phyloP scores from a whole-genome alignment of 2,329 filamentous ascomycete species.

The Taxawa tesnikishii region DNA sequence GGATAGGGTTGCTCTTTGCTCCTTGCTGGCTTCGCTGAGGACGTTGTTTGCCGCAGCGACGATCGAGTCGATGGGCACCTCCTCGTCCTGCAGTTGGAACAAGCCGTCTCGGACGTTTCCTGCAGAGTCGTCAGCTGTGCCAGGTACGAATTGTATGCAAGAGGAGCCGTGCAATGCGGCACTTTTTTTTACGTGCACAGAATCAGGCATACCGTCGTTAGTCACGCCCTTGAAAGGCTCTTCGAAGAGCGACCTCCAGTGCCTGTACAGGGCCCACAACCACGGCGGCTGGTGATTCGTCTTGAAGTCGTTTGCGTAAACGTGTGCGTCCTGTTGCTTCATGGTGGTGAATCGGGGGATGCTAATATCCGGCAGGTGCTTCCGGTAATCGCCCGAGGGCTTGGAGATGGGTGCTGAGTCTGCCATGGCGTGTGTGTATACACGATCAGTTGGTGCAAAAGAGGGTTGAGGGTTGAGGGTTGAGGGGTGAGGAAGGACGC shows the following conservation, averaged over 20 bases:
- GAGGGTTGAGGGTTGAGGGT: too few relatives aligned
- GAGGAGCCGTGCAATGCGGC: too few relatives aligned
- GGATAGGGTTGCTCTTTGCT: constrained; percentile 36
- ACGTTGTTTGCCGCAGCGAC: constrained; percentile 37
- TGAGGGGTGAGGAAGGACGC: too few relatives aligned
- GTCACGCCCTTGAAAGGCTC: constrained; percentile 64
- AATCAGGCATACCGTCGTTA: constrained; percentile 54
- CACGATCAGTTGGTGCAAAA: too few relatives aligned
- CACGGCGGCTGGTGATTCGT: constrained; percentile 15
- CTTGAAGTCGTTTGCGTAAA: constrained; percentile 35
- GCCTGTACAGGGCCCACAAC: constrained; percentile 10
- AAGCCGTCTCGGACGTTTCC: constrained; percentile 11
- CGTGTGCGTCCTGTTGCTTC: constrained; percentile 47
- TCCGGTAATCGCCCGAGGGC: constrained; percentile 30
- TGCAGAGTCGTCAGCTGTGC: constrained; percentile 6
- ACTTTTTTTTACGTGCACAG: too few relatives aligned
- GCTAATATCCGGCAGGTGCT: constrained; percentile 48
- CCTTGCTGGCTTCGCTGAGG: constrained; percentile 32
- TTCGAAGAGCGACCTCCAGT: constrained; percentile 18
- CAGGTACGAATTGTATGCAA: too few relatives aligned
- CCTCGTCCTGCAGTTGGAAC: constrained; percentile 46
- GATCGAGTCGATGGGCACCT: constrained; percentile 46
- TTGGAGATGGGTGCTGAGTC: neutral
- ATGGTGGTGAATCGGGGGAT: constrained; percentile 49
- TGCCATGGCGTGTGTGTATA: neutral